phyloP scores from a whole-genome alignment of 805 yeast species.

The Saccharomycopsis fermentans region DNA sequence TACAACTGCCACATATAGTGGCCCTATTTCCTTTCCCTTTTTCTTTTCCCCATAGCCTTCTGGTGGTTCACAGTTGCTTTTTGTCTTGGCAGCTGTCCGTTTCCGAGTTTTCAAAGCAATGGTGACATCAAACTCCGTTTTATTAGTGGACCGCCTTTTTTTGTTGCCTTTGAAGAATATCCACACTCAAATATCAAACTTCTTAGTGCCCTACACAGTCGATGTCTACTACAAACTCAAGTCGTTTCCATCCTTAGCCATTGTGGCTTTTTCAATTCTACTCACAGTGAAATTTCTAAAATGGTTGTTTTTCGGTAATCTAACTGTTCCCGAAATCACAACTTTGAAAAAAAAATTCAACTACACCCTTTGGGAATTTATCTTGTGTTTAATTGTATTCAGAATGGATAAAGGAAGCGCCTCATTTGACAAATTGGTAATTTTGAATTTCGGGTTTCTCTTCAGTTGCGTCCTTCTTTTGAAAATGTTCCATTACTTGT shows the following conservation, averaged over 20 bases:
- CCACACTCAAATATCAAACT: background rate
- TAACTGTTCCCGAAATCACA: slow-evolving; percentile 12
- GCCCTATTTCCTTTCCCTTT: no score
- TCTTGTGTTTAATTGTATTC: slow-evolving; percentile 11
- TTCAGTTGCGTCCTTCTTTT: slow-evolving; percentile 14
- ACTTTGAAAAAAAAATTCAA: slow-evolving; percentile 8
- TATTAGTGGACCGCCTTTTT: background rate
- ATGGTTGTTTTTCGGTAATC: slow-evolving; percentile 13
- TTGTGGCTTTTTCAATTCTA: slow-evolving; percentile 3
- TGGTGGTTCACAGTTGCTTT: no score
- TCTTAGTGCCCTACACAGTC: background rate
- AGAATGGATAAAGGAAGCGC: background rate
- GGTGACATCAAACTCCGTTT: background rate
- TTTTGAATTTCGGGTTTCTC: slow-evolving; percentile 8
- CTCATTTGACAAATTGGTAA: background rate
- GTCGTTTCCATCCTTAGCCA: background rate
- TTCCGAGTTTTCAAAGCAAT: background rate
- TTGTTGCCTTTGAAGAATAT: background rate
- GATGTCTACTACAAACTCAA: background rate
- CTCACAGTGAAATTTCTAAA: slow-evolving; percentile 10
- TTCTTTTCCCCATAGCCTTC: no score
- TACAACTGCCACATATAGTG: no score
- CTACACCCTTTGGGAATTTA: slow-evolving; percentile 17
- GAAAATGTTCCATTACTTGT: slow-evolving; percentile 16
- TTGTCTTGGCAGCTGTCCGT: no score